These are phyloP conservation scores for Exophiala mesophila DNA, from an alignment of 2,329 filamentous ascomycete species.

Conservation along the genomic window DNA sequence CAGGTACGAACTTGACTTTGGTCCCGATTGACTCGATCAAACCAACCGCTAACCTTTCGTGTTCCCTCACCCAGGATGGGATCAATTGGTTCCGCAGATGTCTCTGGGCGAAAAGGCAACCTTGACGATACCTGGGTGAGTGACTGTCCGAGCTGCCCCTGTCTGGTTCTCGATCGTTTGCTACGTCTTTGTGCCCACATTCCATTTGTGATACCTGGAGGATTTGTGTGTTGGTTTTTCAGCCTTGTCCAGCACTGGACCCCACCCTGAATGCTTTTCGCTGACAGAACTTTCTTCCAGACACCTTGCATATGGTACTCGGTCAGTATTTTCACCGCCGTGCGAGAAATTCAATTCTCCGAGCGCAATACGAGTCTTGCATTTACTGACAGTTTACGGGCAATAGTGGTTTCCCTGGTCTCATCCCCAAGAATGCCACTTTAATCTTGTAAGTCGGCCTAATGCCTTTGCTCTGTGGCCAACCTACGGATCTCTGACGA, in stretches of 20 bases:
- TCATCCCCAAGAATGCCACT: slow-evolving; percentile 69
- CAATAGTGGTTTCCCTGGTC: slow-evolving; percentile 67
- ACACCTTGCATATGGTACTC: slow-evolving; percentile 34
- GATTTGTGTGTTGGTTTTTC: too few species aligned
- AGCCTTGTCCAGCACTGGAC: too few species aligned
- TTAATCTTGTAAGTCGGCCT: slow-evolving; percentile 83
- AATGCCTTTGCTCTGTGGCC: too few species aligned
- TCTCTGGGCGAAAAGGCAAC: slow-evolving; percentile 84
- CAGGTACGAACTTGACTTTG: slow-evolving; percentile 54
- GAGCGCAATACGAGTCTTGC: too few species aligned
- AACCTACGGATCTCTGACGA: too few species aligned
- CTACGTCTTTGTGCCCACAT: neutral
- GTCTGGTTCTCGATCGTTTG: too few species aligned
- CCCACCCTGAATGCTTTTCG: too few species aligned
- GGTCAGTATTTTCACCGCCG: too few species aligned
- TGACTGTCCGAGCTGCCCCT: too few species aligned
- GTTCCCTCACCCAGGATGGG: slow-evolving; percentile 62
- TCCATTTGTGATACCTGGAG: neutral
- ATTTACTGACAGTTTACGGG: slow-evolving; percentile 12
- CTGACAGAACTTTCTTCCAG: too few species aligned
- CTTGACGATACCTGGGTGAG: slow-evolving; percentile 73
- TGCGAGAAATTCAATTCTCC: too few species aligned
- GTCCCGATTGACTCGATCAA: neutral
- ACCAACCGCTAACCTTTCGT: slow-evolving; percentile 15
- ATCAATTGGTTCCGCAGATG: slow-evolving; percentile 81